Conservation (phyloP, 352 stramenopile species). For the Phytophthora kernoviae region DNA sequence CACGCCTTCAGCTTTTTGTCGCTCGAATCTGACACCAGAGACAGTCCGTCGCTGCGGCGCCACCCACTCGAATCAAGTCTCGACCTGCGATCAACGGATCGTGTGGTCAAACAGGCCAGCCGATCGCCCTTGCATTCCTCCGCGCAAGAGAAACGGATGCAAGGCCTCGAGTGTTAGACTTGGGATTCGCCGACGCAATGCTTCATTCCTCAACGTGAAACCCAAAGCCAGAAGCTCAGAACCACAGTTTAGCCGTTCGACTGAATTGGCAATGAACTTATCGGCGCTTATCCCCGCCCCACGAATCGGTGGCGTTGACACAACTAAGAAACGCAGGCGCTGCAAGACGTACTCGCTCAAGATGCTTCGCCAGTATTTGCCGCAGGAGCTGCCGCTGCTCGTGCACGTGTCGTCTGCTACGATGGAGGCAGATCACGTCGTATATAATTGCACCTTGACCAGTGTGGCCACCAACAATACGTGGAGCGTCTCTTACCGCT, state of each 20-base stretch:
- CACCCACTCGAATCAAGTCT: conserved; percentile 16
- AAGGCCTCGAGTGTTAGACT: conserved; percentile 1
- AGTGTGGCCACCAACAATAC: conserved; percentile 50
- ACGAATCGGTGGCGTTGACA: neutral
- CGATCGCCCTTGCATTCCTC: conserved; percentile 7
- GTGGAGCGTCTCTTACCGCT: conserved; percentile 64
- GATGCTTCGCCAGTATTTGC: conserved; percentile 41
- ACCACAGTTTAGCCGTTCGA: too few relatives aligned
- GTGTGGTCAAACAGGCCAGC: conserved; percentile 20
- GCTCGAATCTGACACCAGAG: neutral
- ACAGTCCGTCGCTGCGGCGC: conserved; percentile 1
- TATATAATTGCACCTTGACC: conserved; percentile 58
- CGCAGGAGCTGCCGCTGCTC: conserved; percentile 52
- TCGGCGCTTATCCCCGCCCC: conserved; percentile 25
- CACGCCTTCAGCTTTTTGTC: conserved; percentile 3
- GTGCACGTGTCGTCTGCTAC: conserved; percentile 44
- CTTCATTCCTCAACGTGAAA: conserved; percentile 13
- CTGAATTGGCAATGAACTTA: conserved; percentile 21
- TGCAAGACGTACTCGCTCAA: conserved; percentile 59
- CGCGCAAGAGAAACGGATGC: conserved; percentile 25
- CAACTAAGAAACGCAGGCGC: conserved; percentile 26
- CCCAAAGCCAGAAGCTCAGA: too few relatives aligned
- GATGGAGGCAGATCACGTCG: conserved; percentile 40
- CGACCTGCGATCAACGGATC: conserved; percentile 27
- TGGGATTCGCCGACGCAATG: neutral